Conservation (phyloP, 768 basidiomycete genomes). For the Podaxis carcinomalis region DNA sequence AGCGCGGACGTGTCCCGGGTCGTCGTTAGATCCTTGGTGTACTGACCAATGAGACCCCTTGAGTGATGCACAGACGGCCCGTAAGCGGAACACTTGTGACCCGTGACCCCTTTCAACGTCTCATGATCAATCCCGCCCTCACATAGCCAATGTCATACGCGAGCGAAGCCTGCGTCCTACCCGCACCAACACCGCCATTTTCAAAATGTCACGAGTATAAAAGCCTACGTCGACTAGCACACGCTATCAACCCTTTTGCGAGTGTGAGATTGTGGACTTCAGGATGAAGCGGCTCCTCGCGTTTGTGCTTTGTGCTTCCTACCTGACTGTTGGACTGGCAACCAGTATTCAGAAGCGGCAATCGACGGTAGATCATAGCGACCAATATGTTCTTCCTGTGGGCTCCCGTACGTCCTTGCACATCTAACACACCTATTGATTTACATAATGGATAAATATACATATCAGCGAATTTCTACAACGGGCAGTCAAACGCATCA, state of each 20-base stretch:
- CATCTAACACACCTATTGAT: background rate
- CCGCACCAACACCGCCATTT: background rate
- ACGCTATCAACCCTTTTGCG: background rate
- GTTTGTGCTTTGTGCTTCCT: background rate
- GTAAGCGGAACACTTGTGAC: background rate
- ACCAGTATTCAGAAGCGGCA: slow-evolving; percentile 12
- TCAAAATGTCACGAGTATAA: background rate
- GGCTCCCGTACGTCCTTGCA: slow-evolving; percentile 16
- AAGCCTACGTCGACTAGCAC: background rate
- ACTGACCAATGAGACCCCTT: no score
- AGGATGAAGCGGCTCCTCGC: background rate
- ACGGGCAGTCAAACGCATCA: slow-evolving; percentile 25
- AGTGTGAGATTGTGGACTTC: background rate
- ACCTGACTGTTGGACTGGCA: background rate
- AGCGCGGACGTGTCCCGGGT: no score
- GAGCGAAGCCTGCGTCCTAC: background rate
- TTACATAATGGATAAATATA: background rate
- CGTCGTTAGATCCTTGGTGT: no score
- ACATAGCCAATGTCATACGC: background rate
- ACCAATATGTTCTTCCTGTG: slow-evolving; percentile 19
- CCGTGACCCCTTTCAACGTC: background rate
- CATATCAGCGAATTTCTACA: slow-evolving; percentile 17
- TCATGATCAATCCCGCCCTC: slow-evolving; percentile 3
- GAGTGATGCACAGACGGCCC: background rate
- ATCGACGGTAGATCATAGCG: slow-evolving; percentile 19